phyloP scores from a whole-genome alignment of 768 basidiomycete species.

The Collybia mongolica region DNA sequence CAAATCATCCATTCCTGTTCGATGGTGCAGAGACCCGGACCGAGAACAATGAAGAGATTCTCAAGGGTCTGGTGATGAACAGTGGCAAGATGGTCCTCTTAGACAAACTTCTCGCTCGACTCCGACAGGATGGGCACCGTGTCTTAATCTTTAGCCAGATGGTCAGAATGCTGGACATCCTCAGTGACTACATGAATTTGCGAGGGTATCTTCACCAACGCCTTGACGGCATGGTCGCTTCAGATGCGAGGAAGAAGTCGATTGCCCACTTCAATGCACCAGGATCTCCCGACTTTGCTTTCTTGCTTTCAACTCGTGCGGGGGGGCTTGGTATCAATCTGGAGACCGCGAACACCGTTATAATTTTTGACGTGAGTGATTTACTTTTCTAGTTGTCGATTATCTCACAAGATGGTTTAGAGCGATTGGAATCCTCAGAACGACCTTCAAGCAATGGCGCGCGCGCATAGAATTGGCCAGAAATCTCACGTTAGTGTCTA shows the following conservation, averaged over 20 bases:
- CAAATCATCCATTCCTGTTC: slow-evolving; percentile 97
- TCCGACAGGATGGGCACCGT: slow-evolving; percentile 91
- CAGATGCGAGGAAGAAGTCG: slow-evolving; percentile 90
- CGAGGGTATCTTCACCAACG: slow-evolving; percentile 93
- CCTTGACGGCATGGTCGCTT: slow-evolving; percentile 92
- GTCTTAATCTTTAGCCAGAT: slow-evolving; percentile 99
- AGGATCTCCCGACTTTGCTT: slow-evolving; percentile 93
- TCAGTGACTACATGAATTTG: slow-evolving; percentile 93
- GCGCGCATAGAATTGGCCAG: slow-evolving; percentile 98
- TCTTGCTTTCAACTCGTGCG: slow-evolving; percentile 93
- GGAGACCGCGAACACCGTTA: slow-evolving; percentile 98
- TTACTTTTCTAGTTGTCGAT: slow-evolving; percentile 4
- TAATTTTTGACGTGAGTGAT: slow-evolving; percentile 90
- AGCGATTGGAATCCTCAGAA: slow-evolving; percentile 99
- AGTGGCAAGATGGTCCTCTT: slow-evolving; percentile 98
- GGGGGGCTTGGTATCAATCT: slow-evolving; percentile 98
- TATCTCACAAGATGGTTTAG: slow-evolving; percentile 33
- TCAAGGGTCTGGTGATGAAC: slow-evolving; percentile 97
- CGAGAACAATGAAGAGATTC: slow-evolving; percentile 71
- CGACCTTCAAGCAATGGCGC: slow-evolving; percentile 98
- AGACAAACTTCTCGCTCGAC: slow-evolving; percentile 90
- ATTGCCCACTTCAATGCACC: slow-evolving; percentile 97
- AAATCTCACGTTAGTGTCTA: slow-evolving; percentile 99
- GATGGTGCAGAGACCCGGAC: slow-evolving; percentile 84
- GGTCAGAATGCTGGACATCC: slow-evolving; percentile 98